Evolutionary conservation across 2,329 filamentous ascomycete species (phyloP).

Genomic region (Clonostachys sp.): DNA sequence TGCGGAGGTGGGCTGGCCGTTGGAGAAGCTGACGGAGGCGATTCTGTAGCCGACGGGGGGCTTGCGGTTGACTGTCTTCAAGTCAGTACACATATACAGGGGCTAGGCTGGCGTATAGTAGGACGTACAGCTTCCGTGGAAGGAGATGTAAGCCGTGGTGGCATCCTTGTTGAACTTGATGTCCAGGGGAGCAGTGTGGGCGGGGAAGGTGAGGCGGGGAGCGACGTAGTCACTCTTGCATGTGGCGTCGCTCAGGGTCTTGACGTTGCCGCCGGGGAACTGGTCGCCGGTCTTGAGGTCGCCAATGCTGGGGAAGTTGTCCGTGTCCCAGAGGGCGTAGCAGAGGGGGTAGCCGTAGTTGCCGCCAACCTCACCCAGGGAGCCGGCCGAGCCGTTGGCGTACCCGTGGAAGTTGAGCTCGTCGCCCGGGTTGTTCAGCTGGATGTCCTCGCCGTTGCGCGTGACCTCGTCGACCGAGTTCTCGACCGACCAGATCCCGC

Average conservation of each 20-base stretch:
- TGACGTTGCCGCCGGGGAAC: conserved; percentile 32
- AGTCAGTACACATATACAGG: background rate
- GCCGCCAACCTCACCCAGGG: conserved; percentile 19
- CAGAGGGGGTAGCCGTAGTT: conserved; percentile 73
- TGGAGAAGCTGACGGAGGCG: conserved; percentile 29
- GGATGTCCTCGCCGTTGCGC: conserved; percentile 55
- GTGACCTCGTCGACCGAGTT: conserved; percentile 64
- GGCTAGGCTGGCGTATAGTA: too few relatives aligned
- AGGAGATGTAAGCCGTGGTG: conserved; percentile 59
- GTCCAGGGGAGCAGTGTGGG: conserved; percentile 69
- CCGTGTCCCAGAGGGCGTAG: conserved; percentile 60
- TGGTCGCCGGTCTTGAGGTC: conserved; percentile 41
- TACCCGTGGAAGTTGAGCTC: conserved; percentile 70
- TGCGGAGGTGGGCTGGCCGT: conserved; percentile 33
- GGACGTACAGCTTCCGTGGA: conserved; percentile 65
- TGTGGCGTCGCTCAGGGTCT: conserved; percentile 32
- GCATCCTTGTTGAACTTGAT: conserved; percentile 60
- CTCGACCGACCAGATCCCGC: conserved; percentile 58
- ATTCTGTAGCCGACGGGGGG: conserved; percentile 42
- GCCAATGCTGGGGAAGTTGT: conserved; percentile 29
- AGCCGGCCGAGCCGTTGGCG: conserved; percentile 28
- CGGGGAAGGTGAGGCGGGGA: conserved; percentile 53
- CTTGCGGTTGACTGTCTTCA: conserved; percentile 30
- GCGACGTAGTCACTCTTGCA: conserved; percentile 36
- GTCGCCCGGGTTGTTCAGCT: conserved; percentile 67